Evolutionary conservation across 768 basidiomycete species (phyloP), one percentile per base, ranked within the genome.

Genomic region (Panus rudis): DNA sequence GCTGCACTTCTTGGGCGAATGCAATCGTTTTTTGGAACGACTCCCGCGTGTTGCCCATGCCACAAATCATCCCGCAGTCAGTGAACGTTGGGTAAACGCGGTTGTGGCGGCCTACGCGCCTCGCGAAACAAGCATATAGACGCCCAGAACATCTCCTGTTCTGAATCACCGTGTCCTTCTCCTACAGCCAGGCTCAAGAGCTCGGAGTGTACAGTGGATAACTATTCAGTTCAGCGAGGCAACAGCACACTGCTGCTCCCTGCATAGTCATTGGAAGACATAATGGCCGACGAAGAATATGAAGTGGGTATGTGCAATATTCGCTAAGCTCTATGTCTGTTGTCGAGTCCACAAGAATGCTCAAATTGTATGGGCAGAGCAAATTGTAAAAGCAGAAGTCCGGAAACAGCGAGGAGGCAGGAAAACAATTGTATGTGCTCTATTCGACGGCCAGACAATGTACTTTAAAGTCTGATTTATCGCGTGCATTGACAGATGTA

Each of bases 181-280:
- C n/a, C 10, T n/a, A 30, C 28, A 30, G 28, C 28, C 10, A 10
- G 10, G 10, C 10, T 30, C 28, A n/a, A 10, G 28, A 10, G n/a
- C 28, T n/a, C 10, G 28, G 28, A 10, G 10, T n/a, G 28, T 10
- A 30, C 28, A 30, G 28, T 30, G 10, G 28, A 10, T 30, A 10
- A 30, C 28, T 10, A n/a, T n/a, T n/a, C n/a, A n/a, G n/a, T n/a
- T n/a, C n/a, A n/a, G n/a, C n/a, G n/a, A n/a, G n/a, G n/a, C n/a
- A n/a, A n/a, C n/a, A n/a, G n/a, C n/a, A n/a, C n/a, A 10, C 28
- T n/a, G 28, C 28, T 30, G 10, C 28, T 10, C 28, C n/a, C 28
- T 30, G 10, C n/a, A 10, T 30, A 10, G 10, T 30, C n/a, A 10
- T n/a, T 30, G 57, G 65, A 8, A 34, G 33, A n/a, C 45, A 47